phyloP scores from a whole-genome alignment of 2,329 filamentous ascomycete genomes.

The Chaetomium olivaceum region DNA sequence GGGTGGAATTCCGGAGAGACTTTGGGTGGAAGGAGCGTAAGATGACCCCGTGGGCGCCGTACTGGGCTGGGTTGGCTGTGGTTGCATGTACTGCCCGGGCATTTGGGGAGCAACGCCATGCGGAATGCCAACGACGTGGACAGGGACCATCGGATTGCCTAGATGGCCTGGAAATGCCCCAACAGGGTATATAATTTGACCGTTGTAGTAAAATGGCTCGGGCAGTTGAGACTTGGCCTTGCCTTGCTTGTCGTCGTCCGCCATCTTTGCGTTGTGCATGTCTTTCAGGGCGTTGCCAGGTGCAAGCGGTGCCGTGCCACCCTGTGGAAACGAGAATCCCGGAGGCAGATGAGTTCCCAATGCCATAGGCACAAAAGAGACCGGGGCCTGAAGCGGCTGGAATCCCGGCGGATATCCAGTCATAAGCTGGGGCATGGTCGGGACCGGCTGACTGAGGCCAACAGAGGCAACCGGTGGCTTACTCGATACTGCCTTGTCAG shows the following conservation, averaged over 20 bases:
- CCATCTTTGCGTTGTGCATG: constrained; percentile 32
- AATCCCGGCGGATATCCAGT: constrained; percentile 34
- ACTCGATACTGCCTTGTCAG: constrained; percentile 25
- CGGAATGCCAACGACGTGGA: constrained; percentile 32
- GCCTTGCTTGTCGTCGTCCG: constrained; percentile 36
- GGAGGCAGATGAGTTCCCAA: constrained; percentile 42
- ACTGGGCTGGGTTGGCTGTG: constrained; percentile 13
- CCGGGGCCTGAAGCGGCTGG: constrained; percentile 37
- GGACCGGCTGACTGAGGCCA: constrained; percentile 26
- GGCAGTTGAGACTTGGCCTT: constrained; percentile 43
- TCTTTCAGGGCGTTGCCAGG: constrained; percentile 28
- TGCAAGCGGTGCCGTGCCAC: constrained; percentile 21
- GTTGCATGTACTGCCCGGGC: constrained; percentile 25
- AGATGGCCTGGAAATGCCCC: constrained; percentile 32
- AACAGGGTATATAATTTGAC: constrained; percentile 40
- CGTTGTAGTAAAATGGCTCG: constrained; percentile 45
- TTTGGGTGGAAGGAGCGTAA: constrained; percentile 17
- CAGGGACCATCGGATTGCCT: constrained; percentile 29
- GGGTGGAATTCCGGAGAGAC: constrained; percentile 25
- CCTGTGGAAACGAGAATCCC: constrained; percentile 31
- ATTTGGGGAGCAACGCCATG: constrained; percentile 26
- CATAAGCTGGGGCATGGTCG: constrained; percentile 36
- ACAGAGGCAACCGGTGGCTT: constrained; percentile 21
- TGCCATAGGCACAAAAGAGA: constrained; percentile 45
- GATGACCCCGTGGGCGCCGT: constrained; percentile 17